phyloP scores from a whole-genome alignment of 345 rosid species.

The Lagerstroemia speciosa region DNA sequence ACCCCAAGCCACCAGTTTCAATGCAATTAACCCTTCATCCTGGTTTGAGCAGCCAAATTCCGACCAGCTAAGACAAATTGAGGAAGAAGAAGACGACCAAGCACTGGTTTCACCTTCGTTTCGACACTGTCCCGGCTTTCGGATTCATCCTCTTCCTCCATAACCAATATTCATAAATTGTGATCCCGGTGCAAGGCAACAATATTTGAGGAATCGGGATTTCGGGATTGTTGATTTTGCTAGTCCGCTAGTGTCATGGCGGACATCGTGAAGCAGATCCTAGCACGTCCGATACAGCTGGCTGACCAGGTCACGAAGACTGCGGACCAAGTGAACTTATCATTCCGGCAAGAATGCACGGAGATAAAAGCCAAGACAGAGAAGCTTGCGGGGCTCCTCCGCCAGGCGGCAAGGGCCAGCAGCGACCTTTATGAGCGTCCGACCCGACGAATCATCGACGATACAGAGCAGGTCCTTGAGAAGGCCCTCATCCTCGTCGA shows the following conservation, averaged over 20 bases:
- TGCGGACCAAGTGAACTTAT: conserved; percentile 5
- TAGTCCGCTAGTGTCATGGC: conserved; percentile 9
- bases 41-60: background rate
- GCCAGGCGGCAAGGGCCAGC: conserved; percentile 11
- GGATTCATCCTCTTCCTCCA: no score
- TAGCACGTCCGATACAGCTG: conserved; percentile 8
- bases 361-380: conserved; percentile 9
- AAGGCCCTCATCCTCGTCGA: background rate
- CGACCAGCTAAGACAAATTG: no score
- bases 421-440: conserved; percentile 7
- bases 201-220: background rate
- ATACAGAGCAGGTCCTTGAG: conserved; percentile 9
- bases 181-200: background rate
- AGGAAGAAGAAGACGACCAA: no score
- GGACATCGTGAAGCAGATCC: conserved; percentile 10
- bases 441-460: conserved; percentile 4
- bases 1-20: no score
- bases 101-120: no score
- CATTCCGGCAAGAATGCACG: conserved; percentile 4
- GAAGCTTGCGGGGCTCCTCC: conserved; percentile 9
- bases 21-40: background rate
- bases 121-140: no score
- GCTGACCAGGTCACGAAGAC: conserved; percentile 9
- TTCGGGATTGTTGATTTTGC: background rate
- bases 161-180: background rate